Base-by-base conservation (phyloP, 75 land plant genomes). In the Selaginella moellendorffii region DNA sequence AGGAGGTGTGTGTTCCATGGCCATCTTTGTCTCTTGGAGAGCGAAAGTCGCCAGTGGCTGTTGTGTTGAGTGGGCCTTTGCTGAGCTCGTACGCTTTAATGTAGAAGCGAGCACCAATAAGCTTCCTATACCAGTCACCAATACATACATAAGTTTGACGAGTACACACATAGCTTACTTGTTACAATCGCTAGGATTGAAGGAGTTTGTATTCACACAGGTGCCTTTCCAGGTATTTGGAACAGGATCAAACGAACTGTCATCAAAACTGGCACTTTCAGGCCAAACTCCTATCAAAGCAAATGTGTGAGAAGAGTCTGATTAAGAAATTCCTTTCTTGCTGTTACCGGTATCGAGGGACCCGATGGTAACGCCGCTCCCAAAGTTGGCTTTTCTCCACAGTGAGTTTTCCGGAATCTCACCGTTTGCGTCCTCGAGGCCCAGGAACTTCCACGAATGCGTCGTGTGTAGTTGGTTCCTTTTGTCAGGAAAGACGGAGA, bases 1-100 rank as follows among this genome's bases (percentile, higher is more conserved):
- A 70, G 1, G 26, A 26, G n/a, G 72, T 70, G 26, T 70, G 72
- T 31, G 70, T 31, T 27, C 72, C 72, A 24, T 70, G 73, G 2
- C 72, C 72, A 23, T 67, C 72, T 1, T 26, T 18, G 27, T 70
- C 72, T 22, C 72, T 31, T 1, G 71, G 59, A 9, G 59, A 56
- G 5, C 59, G 59, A 25, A 56, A 56, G 59, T 56, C 59, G 5
- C 59, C 59, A 8, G 59, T 56, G 8, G 8, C 19, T 2, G 59
- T 56, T 24, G 19, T 24, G 59, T 56, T 56, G 2, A 56, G 24
- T 19, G 59, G 59, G 5, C 59, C 59, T 8, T 24, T 21, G 19
- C n/a, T 5, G 8, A 25, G 25, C n/a, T 56, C 59, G 17, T n/a
- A 56, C 8, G 59, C 21, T n/a, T 56, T 56, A 2, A 56, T 8